phyloP scores from a whole-genome alignment of 805 yeast species.

The Kodamaea kaohsiungensis region DNA sequence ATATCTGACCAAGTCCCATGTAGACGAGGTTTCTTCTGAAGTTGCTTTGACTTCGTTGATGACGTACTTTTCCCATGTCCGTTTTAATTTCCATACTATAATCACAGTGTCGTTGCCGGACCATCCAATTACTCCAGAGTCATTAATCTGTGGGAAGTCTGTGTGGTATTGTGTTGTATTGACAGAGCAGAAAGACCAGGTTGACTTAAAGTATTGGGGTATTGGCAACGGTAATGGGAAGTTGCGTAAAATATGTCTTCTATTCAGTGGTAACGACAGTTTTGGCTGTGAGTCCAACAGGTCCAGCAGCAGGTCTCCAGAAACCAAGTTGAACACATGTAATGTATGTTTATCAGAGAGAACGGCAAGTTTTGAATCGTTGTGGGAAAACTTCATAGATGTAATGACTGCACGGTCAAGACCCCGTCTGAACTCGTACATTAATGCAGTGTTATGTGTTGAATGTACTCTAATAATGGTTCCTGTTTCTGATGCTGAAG shows the following conservation, averaged over 20 bases:
- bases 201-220: conserved; percentile 70
- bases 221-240: conserved; percentile 54
- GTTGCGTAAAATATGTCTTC: conserved; percentile 65
- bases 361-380: conserved; percentile 76
- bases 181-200: conserved; percentile 84
- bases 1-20: conserved; percentile 7
- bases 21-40: neutral
- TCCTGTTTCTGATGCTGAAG: conserved; percentile 81
- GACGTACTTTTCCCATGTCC: conserved; percentile 85
- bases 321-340: conserved; percentile 68
- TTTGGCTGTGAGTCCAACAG: neutral
- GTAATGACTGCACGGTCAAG: conserved; percentile 80
- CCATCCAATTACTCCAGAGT: conserved; percentile 61
- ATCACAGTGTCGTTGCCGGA: conserved; percentile 70
- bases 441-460: conserved; percentile 61
- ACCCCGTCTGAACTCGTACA: conserved; percentile 90
- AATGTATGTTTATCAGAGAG: conserved; percentile 87
- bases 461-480: conserved; percentile 77
- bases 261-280: conserved; percentile 35
- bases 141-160: conserved; percentile 20
- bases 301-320: neutral
- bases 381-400: conserved; percentile 80
- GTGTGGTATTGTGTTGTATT: conserved; percentile 49
- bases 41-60: conserved; percentile 50
- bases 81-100: conserved; percentile 70